Base-by-base conservation (phyloP, 352 stramenopile species). In the Peronospora tabacina region DNA sequence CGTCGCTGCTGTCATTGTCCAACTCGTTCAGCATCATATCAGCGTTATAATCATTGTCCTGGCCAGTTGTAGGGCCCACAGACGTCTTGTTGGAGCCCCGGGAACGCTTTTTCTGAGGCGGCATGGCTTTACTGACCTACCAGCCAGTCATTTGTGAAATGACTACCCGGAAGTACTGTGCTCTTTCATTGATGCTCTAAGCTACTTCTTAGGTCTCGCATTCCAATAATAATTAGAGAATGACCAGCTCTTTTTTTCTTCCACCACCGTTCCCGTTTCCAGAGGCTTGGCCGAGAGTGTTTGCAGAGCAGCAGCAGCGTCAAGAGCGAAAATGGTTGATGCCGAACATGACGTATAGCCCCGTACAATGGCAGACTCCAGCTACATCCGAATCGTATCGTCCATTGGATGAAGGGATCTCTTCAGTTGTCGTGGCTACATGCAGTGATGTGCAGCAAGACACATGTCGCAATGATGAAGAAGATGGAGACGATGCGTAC, bases 181-280 rank as follows among this genome's bases (percentile, higher is more conserved):
- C n/a, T n/a, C n/a, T n/a, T n/a, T n/a, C 24, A 29, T 29, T 29
- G 24, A 29, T 29, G 24, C 7, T 29, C 7, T 29, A 29, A 39
- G 34, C 40, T 57, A 32, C 28, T 5, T 24, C 33, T 8, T 38
- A 8, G 15, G 16, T 19, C 11, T 20, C 5, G 8, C n/a, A n/a
- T n/a, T n/a, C n/a, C n/a, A n/a, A n/a, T n/a, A n/a, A n/a, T n/a
- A n/a, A n/a, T n/a, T n/a, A n/a, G n/a, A 42, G 32, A 6, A 72
- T 70, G 64, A 60, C 60, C 36, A 46, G 55, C 40, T 48, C 46
- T 7, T 78, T 71, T 7, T 78, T 71, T 50, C 79, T 89, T 43
- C 81, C 74, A 41, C 81, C 81, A 52, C 81, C 81, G 52, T 92
- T 78, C 62, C 81, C 81, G 55, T 88, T 92, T 54, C 76, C 75